Evolutionary conservation across 2,329 filamentous ascomycete species (phyloP), one percentile per base, ranked within the genome.

Genomic region (Aspergillus thermomutatus): DNA sequence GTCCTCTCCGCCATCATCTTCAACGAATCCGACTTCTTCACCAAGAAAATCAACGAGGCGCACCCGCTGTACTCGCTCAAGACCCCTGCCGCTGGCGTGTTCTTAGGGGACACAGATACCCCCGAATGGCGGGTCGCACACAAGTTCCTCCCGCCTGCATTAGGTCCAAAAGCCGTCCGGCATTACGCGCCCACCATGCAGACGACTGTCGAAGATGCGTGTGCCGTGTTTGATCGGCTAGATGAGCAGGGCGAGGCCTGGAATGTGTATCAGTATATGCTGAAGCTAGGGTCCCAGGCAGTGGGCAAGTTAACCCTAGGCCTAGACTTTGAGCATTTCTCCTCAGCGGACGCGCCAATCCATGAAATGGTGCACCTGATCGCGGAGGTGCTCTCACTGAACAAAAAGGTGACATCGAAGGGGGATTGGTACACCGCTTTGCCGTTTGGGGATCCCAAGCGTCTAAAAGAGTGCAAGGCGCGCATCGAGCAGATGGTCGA

Each of bases 141-240:
- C 74, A 87, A 87, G 66, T 87, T 86, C 68, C 61, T 87, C 0
- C 83, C 84, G 0, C 83, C 85, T 0, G 80, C 82, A 0, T 72
- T 87, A 10, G 79, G 79, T 0, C 83, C 84, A 31, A 85, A 84
- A 64, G 84, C 84, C 0, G 83, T 87, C 4, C 75, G 81, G 0
- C 84, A 87, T 61, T 87, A 87, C 58, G 78, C 82, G 0, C 83
- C 84, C 0, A 79, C 76, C 0, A 87, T 87, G 82, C 82, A 86
- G 59, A 67, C 75, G 49, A 80, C 79, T 0, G 76, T 83, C 2
- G 78, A 84, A 60, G 72, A 79, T 19, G 68, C 81, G 0, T 85
- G 81, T 64, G 73, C 71, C 3, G 72, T 79, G 1, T 79, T 80
- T 50, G 78, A 80, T 52, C 56, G 69, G 50, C 72, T 87, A 0